phyloP scores from a whole-genome alignment of 306 rosid genomes.

The Luffa acutangula region DNA sequence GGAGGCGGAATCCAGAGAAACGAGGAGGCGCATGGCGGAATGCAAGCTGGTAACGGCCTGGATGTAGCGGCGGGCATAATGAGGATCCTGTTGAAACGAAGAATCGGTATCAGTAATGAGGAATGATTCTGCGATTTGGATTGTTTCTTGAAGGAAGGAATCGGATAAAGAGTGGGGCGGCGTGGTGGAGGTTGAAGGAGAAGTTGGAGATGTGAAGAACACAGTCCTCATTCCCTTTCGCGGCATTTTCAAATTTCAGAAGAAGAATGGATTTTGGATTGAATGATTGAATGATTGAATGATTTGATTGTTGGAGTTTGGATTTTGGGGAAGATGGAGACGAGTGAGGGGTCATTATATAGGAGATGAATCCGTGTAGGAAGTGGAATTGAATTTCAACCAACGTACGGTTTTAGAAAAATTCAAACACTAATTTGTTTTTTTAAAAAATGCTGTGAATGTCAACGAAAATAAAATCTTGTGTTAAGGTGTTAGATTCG shows the following conservation, averaged over 20 bases:
- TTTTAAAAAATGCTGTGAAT: too few species aligned
- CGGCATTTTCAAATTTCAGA: neutral
- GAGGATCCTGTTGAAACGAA: slow-evolving; percentile 25
- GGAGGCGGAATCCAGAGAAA: slow-evolving; percentile 24
- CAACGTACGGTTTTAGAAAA: too few species aligned
- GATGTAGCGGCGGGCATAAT: slow-evolving; percentile 33
- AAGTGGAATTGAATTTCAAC: too few species aligned
- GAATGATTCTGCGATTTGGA: slow-evolving; percentile 30
- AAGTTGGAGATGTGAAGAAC: slow-evolving; percentile 14
- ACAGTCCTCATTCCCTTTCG: slow-evolving; percentile 9
- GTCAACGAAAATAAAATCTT: too few species aligned
- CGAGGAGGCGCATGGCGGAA: slow-evolving; percentile 34
- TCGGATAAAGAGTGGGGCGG: slow-evolving; percentile 16
- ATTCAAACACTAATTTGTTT: too few species aligned
- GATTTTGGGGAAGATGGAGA: too few species aligned
- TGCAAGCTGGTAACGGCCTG: slow-evolving; percentile 28
- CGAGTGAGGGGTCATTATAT: too few species aligned
- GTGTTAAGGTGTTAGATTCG: too few species aligned
- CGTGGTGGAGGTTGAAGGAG: neutral
- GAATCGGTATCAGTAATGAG: neutral
- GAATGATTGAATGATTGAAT: too few species aligned
- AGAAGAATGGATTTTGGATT: neutral
- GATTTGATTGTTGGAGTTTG: neutral
- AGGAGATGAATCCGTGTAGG: too few species aligned
- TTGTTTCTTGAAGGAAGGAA: slow-evolving; percentile 27